These are phyloP conservation scores for Suhomyces panamericanus DNA, from an alignment of 1,139 yeast genomes.

Conservation along the genomic window DNA sequence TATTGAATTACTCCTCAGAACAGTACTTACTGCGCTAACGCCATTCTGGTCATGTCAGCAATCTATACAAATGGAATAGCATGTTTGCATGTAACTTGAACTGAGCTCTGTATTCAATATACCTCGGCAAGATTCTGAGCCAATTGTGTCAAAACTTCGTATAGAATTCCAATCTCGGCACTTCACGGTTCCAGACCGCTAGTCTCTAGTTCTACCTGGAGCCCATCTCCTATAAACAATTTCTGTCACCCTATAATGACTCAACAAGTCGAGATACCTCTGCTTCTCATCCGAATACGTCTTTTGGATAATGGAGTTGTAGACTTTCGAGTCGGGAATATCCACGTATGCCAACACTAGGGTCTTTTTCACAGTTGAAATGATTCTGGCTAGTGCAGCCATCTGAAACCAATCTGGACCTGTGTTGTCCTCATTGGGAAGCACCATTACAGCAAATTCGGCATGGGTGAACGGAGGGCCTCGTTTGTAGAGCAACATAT, in stretches of 20 bases:
- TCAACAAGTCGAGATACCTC: conserved; percentile 35
- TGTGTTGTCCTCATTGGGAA: conserved; percentile 37
- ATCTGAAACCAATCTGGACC: conserved; percentile 59
- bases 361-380: conserved; percentile 83
- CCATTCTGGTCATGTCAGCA: too few species aligned
- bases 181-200: conserved; percentile 9
- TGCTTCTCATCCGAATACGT: conserved; percentile 20
- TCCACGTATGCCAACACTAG: conserved; percentile 69
- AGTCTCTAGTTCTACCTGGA: conserved; percentile 80
- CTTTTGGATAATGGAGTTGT: conserved; percentile 25
- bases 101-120: too few species aligned
- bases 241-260: conserved; percentile 55
- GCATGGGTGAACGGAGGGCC: conserved; percentile 98
- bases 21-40: too few species aligned
- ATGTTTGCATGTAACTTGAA: too few species aligned
- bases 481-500: conserved; percentile 72
- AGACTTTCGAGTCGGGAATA: conserved; percentile 37
- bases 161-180: neutral
- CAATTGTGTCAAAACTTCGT: too few species aligned
- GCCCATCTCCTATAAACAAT: conserved; percentile 77
- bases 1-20: too few species aligned
- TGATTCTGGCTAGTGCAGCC: conserved; percentile 72
- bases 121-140: too few species aligned
- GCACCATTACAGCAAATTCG: conserved; percentile 66
- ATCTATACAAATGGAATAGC: too few species aligned